phyloP scores from a whole-genome alignment of 2,329 filamentous ascomycete species.

The Metarhizium album region DNA sequence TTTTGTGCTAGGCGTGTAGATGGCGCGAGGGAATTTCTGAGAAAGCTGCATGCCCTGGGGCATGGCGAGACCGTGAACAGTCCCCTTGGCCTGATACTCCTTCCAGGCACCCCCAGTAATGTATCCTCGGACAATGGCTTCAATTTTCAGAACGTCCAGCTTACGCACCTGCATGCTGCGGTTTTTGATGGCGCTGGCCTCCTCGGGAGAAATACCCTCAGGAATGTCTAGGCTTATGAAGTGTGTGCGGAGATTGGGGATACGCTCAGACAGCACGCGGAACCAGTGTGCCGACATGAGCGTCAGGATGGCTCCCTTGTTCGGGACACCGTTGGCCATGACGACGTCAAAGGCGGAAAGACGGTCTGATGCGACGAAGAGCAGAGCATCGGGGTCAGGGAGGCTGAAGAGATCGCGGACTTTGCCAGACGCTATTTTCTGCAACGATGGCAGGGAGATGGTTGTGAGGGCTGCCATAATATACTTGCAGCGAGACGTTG shows the following conservation, averaged over 20 bases:
- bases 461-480: constrained; percentile 15
- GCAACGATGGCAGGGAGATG: constrained; percentile 21
- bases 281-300: constrained; percentile 42
- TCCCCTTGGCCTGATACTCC: constrained; percentile 60
- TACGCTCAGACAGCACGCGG: constrained; percentile 29
- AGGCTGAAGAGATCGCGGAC: constrained; percentile 74
- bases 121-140: constrained; percentile 62
- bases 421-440: constrained; percentile 43
- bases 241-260: constrained; percentile 41
- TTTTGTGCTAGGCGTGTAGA: constrained; percentile 69
- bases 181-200: constrained; percentile 41
- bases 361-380: constrained; percentile 80
- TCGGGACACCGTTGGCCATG: constrained; percentile 55
- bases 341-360: constrained; percentile 95
- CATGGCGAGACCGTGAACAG: constrained; percentile 67
- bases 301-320: constrained; percentile 43
- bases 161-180: constrained; percentile 70
- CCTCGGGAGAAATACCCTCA: constrained; percentile 19
- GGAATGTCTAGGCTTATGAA: constrained; percentile 36
- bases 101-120: constrained; percentile 77
- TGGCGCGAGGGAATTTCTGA: constrained; percentile 54
- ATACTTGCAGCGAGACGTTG: not conserved
- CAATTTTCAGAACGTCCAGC: constrained; percentile 15
- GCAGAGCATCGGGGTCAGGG: constrained; percentile 49
- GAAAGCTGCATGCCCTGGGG: constrained; percentile 60